Percentiles rank a stretch among this genome's conserved stretches.
These are phyloP conservation scores for Neurospora discreta DNA, from an alignment of 495 filamentous ascomycete genomes.

Conservation along the genomic window DNA sequence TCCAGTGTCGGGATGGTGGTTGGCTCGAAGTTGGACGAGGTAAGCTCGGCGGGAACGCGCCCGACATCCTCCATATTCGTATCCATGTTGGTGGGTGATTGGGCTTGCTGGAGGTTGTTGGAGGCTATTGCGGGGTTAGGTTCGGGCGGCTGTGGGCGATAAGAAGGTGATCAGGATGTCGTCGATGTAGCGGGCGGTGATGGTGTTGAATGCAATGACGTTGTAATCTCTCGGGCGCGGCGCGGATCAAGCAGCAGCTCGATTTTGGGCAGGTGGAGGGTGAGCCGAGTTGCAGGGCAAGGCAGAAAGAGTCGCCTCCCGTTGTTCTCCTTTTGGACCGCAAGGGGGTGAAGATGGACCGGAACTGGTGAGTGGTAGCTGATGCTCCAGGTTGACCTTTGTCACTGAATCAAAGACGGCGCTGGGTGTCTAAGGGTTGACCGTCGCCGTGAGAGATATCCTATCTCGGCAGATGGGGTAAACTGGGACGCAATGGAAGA, in stretches of 20 bases:
- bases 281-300: neutral
- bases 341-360: neutral
- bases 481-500: neutral
- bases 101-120: neutral
- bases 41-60: constrained; percentile 71
- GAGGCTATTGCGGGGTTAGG: neutral
- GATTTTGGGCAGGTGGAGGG: constrained; percentile 19
- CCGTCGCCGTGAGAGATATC: neutral
- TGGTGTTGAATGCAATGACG: constrained; percentile 5
- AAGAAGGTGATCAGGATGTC: neutral
- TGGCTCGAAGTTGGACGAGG: constrained; percentile 66
- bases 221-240: constrained; percentile 7
- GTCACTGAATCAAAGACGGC: neutral
- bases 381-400: neutral
- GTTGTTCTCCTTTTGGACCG: neutral
- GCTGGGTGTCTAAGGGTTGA: neutral
- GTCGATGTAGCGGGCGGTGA: neutral
- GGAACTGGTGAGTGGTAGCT: neutral
- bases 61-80: constrained; percentile 98
- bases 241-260: constrained; percentile 11
- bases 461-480: neutral
- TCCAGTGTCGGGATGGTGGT: constrained; percentile 86
- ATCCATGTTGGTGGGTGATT: constrained; percentile 53
- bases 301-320: neutral
- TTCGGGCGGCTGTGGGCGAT: neutral